Evolutionary conservation across 768 basidiomycete genomes (phyloP), one percentile per base, ranked within the genome.

Genomic region (Cystofilobasidium bisporidii): DNA sequence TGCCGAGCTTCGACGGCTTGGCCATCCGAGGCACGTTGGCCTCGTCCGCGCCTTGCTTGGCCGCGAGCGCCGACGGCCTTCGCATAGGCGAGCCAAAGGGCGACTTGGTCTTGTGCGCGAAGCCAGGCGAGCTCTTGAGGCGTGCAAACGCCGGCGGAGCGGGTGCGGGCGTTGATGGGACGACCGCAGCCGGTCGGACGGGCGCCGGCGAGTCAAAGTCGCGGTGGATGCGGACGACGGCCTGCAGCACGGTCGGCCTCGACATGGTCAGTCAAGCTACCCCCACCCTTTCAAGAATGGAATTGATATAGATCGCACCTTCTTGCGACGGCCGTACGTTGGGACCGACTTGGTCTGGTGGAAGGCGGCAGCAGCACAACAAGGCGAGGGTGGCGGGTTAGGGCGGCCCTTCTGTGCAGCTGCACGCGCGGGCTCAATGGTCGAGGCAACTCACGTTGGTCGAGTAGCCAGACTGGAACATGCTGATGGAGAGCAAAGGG

Each of bases 341-440:
- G 18, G 38, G 30, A 59, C 57, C 3, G 64, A 59, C 30, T 65
- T 65, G 18, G 57, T 65, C 57, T 59, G 64, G 17, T n/a, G n/a
- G 57, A 6, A 20, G 24, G 32, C 20, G 55, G n/a, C n/a, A 57
- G 58, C 36, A 36, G 36, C 36, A 36, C 36, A 36, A 36, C 36
- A 36, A 33, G 57, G 26, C 18, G 32, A 24, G 10, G n/a, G n/a
- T n/a, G n/a, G n/a, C n/a, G n/a, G n/a, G n/a, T n/a, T n/a, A n/a
- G n/a, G n/a, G n/a, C n/a, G n/a, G n/a, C n/a, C n/a, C n/a, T n/a
- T n/a, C n/a, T n/a, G n/a, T n/a, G n/a, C n/a, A n/a, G n/a, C n/a
- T n/a, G n/a, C n/a, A n/a, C n/a, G n/a, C n/a, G n/a, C n/a, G n/a
- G n/a, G n/a, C n/a, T n/a, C n/a, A n/a, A n/a, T n/a, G n/a, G n/a